These are phyloP conservation scores for Lactarius pseudohatsudake DNA, from an alignment of 768 basidiomycete genomes.

Conservation along the genomic window DNA sequence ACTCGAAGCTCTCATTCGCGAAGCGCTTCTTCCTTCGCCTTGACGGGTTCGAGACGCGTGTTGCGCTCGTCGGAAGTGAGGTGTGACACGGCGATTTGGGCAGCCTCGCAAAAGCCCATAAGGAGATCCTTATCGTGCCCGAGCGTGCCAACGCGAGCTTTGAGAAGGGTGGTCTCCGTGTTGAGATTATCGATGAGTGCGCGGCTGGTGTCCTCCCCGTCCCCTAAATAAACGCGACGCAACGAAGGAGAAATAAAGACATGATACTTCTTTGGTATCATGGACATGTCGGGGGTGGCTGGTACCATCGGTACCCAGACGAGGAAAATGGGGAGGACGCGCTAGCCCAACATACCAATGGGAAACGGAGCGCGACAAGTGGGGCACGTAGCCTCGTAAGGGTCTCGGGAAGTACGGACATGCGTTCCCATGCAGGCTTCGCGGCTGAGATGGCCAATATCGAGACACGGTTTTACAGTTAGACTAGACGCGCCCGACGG, in stretches of 20 bases:
- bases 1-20: not conserved
- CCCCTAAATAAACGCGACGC: conserved; percentile 20
- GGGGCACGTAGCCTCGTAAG: conserved; percentile 19
- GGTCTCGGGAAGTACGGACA: not conserved
- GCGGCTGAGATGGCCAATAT: conserved; percentile 25
- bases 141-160: conserved; percentile 10
- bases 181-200: conserved; percentile 8
- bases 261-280: conserved; percentile 23
- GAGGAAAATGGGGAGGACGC: not conserved
- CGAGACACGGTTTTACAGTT: not conserved
- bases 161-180: conserved; percentile 3
- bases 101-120: conserved; percentile 7
- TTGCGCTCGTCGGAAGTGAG: conserved; percentile 16
- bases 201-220: not conserved
- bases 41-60: conserved; percentile 9
- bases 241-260: conserved; percentile 18
- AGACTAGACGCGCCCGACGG: not conserved
- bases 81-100: not conserved
- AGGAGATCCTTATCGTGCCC: conserved; percentile 22
- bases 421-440: conserved; percentile 11
- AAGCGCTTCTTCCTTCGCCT: conserved; percentile 2
- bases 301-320: not conserved
- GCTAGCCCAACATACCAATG: conserved; percentile 4
- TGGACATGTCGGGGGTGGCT: conserved; percentile 15
- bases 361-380: conserved; percentile 24